phyloP scores from a whole-genome alignment of 305 asterid genomes.

The Fraxinus greggii region DNA sequence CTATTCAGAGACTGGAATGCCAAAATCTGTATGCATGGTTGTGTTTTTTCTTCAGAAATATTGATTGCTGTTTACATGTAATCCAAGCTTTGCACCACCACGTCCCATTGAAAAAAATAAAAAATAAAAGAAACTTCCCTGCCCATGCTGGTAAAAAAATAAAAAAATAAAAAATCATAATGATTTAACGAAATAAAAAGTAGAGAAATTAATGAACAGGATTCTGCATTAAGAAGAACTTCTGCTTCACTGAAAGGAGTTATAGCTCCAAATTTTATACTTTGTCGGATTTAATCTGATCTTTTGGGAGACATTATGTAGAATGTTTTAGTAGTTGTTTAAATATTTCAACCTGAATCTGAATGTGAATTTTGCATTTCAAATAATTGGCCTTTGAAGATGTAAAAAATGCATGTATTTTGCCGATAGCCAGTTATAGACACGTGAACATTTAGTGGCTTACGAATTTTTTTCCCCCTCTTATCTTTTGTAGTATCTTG shows the following conservation, averaged over 20 bases:
- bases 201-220: not conserved
- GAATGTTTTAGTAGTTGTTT: not conserved
- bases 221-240: not conserved
- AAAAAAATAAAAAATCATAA: not conserved
- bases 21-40: conserved; percentile 42
- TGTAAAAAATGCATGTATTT: not conserved
- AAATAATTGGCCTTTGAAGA: not conserved
- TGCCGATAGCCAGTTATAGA: not conserved
- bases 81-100: conserved; percentile 46
- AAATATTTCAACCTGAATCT: not conserved
- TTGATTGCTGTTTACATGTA: not conserved
- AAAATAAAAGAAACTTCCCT: not conserved
- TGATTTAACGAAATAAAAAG: not conserved
- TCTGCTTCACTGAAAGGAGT: not conserved
- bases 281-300: not conserved
- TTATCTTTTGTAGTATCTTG: not conserved
- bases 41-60: not conserved
- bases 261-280: not conserved
- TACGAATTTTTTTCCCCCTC: not conserved
- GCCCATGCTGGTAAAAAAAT: not conserved
- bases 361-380: not conserved
- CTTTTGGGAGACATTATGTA: not conserved
- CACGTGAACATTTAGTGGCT: not conserved
- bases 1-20: conserved; percentile 18
- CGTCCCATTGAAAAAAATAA: not conserved